A percentile compares a stretch with the other conserved stretches of the same genome.
Conservation (phyloP, 2,329 filamentous ascomycete species). For the Xylariaceae sp. region DNA sequence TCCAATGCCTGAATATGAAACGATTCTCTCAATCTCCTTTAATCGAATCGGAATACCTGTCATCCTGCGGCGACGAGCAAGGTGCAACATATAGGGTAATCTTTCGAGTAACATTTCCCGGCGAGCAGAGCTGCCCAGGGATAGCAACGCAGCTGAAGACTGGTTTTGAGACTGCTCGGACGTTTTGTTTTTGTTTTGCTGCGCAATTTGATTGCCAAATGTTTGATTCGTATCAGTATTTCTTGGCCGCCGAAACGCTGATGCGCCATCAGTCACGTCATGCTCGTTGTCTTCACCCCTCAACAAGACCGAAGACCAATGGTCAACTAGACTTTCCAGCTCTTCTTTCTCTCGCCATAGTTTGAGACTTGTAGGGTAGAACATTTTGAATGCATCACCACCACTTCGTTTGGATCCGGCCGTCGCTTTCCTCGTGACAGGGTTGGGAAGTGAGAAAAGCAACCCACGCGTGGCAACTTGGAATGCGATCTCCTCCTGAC, state of each 20-base stretch:
- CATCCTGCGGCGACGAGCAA: constrained; percentile 45
- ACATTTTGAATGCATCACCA: constrained; percentile 77
- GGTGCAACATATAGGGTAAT: constrained; percentile 75
- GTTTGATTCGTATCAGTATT: constrained; percentile 10
- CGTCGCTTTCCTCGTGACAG: constrained; percentile 65
- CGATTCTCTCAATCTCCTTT: constrained; percentile 62
- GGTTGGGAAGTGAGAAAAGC: constrained; percentile 76
- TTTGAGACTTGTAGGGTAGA: constrained; percentile 79
- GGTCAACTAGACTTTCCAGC: constrained; percentile 65
- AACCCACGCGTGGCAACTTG: constrained; percentile 84
- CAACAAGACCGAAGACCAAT: constrained; percentile 60
- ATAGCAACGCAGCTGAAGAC: constrained; percentile 40
- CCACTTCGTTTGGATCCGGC: constrained; percentile 39
- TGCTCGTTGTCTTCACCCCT: constrained; percentile 44
- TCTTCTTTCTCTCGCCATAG: constrained; percentile 82
- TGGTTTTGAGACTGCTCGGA: constrained; percentile 24
- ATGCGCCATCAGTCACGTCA: constrained; percentile 42
- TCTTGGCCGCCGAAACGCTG: constrained; percentile 45
- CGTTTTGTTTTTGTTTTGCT: constrained; percentile 23
- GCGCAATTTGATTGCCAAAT: constrained; percentile 17
- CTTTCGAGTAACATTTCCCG: constrained; percentile 76
- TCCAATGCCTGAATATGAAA: constrained; percentile 57
- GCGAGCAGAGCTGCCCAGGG: constrained; percentile 60
- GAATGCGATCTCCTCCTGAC: constrained; percentile 92
- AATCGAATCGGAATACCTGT: constrained; percentile 35